Percentiles rank a stretch among this genome's conserved stretches.
Evolutionary conservation across 1,284 basidiomycete species (phyloP).

Genomic region (Fistulinella cinereoalba): DNA sequence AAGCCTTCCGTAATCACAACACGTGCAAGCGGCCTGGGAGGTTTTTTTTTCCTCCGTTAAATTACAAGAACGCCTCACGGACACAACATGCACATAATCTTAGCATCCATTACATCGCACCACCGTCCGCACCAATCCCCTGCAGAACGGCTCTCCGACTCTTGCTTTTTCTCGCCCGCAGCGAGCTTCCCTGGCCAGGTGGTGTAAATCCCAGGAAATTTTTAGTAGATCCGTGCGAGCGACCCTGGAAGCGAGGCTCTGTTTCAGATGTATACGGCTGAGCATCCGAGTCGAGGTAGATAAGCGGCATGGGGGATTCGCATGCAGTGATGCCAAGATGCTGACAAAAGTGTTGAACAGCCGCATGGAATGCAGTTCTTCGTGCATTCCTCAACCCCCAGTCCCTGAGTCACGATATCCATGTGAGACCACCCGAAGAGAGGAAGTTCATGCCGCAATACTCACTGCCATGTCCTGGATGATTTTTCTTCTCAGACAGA

Average conservation of each 20-base stretch:
- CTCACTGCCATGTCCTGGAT: constrained; percentile 46
- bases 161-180: constrained; percentile 50
- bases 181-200: constrained; percentile 34
- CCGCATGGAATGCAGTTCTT: constrained; percentile 73
- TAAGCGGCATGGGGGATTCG: constrained; percentile 57
- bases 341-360: constrained; percentile 65
- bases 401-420: constrained; percentile 37
- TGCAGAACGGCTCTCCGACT: constrained; percentile 47
- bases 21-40: constrained; percentile 13
- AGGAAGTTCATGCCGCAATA: not conserved
- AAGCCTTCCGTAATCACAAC: constrained; percentile 24
- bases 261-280: constrained; percentile 26
- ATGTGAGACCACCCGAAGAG: constrained; percentile 4
- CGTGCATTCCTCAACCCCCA: constrained; percentile 61
- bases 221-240: constrained; percentile 9
- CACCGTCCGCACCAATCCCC: constrained; percentile 35
- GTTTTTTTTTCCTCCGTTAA: too few relatives aligned
- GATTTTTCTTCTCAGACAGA: constrained; percentile 12
- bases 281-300: constrained; percentile 43
- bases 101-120: not conserved
- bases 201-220: constrained; percentile 51
- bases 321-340: constrained; percentile 63
- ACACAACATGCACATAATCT: constrained; percentile 13
- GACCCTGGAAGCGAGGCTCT: not conserved
- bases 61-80: constrained; percentile 6